Evolutionary conservation across 805 yeast species (phyloP).

Genomic region (Myxozyma lipomycoides): DNA sequence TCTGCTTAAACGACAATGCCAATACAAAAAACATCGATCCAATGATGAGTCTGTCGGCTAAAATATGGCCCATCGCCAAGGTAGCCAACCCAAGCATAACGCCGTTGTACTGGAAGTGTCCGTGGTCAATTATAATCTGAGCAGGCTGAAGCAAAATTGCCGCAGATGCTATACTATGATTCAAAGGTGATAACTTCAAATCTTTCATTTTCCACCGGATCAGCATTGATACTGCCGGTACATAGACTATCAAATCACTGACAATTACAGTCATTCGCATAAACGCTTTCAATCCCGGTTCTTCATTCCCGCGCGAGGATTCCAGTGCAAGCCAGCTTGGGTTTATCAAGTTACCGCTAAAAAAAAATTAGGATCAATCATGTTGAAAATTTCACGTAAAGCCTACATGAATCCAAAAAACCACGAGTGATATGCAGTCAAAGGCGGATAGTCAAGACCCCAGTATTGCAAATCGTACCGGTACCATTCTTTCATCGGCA

Average conservation of each 20-base stretch:
- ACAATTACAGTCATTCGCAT: slow-evolving; percentile 79
- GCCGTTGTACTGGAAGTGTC: slow-evolving; percentile 92
- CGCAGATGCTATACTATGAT: slow-evolving; percentile 38
- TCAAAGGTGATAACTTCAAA: slow-evolving; percentile 41
- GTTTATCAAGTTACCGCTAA: slow-evolving; percentile 59
- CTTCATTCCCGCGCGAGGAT: slow-evolving; percentile 71
- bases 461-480: slow-evolving; percentile 85
- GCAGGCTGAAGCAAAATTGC: slow-evolving; percentile 83
- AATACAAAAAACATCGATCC: slow-evolving; percentile 76
- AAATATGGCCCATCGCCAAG: slow-evolving; percentile 59
- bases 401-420: slow-evolving; percentile 49
- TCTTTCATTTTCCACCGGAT: slow-evolving; percentile 67
- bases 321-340: slow-evolving; percentile 73
- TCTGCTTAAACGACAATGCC: slow-evolving; percentile 84
- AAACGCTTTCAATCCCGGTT: slow-evolving; percentile 61
- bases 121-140: slow-evolving; percentile 83
- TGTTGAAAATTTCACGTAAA: neutral
- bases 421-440: slow-evolving; percentile 92
- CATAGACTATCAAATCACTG: slow-evolving; percentile 68
- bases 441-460: slow-evolving; percentile 97
- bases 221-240: slow-evolving; percentile 74
- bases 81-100: slow-evolving; percentile 89
- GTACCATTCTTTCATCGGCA: slow-evolving; percentile 80
- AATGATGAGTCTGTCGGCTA: slow-evolving; percentile 57
- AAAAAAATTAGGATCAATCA: no score